These are phyloP conservation scores for Plasmopara muralis DNA, from an alignment of 352 stramenopile species.

Conservation along the genomic window DNA sequence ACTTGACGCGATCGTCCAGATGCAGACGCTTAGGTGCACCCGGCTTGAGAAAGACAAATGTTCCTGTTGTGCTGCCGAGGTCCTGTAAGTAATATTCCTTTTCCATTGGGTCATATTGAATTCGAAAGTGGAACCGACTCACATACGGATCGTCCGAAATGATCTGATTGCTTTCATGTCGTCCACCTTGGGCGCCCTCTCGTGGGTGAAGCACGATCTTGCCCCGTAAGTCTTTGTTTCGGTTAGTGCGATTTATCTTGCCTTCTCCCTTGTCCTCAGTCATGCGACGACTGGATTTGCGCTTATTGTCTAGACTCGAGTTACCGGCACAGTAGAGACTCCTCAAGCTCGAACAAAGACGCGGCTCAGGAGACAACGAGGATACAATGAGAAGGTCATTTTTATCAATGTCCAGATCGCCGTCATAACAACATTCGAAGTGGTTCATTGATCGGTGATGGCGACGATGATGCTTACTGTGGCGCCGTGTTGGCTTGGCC, in stretches of 20 bases:
- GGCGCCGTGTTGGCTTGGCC: conserved; percentile 4
- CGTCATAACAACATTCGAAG: conserved; percentile 19
- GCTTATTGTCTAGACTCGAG: conserved; percentile 2
- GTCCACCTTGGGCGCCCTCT: conserved; percentile 55
- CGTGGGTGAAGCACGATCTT: conserved; percentile 64
- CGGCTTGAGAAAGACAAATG: conserved; percentile 73
- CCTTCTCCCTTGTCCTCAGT: conserved; percentile 26
- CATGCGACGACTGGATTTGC: conserved; percentile 4
- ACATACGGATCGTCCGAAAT: conserved; percentile 82
- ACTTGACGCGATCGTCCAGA: conserved; percentile 62
- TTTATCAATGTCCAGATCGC: conserved; percentile 55
- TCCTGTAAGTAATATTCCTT: conserved; percentile 83
- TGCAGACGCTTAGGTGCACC: conserved; percentile 61
- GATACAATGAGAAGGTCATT: conserved; percentile 66
- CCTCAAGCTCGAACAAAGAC: conserved; percentile 17
- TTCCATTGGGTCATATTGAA: conserved; percentile 73
- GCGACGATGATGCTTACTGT: conserved; percentile 6
- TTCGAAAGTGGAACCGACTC: conserved; percentile 74
- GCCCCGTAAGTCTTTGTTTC: conserved; percentile 16
- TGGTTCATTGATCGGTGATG: conserved; percentile 10
- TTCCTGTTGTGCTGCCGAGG: conserved; percentile 71
- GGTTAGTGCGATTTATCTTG: conserved; percentile 13
- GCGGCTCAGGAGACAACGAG: conserved; percentile 53
- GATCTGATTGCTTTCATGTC: conserved; percentile 79
- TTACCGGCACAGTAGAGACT: conserved; percentile 1